Percentiles rank a stretch among this genome's conserved stretches.
These are phyloP conservation scores for Astragalus glycyphyllos DNA, from an alignment of 306 rosid species.

Conservation along the genomic window DNA sequence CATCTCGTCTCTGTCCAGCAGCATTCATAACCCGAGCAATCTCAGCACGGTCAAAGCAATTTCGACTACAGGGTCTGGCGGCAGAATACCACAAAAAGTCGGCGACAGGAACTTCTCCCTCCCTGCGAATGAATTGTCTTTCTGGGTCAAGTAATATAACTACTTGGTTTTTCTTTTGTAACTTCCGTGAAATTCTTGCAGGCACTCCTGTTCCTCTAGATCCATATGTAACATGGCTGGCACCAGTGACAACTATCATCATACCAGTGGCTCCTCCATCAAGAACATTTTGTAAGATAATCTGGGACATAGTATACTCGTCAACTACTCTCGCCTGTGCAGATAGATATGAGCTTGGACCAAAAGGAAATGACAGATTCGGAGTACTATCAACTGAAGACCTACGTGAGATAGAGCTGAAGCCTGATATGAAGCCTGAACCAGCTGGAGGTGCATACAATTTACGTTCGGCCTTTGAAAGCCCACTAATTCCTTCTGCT, in stretches of 20 bases:
- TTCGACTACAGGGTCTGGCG: slow-evolving; percentile 89
- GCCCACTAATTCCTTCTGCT: slow-evolving; percentile 89
- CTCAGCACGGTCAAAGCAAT: slow-evolving; percentile 97
- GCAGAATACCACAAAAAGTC: slow-evolving; percentile 98
- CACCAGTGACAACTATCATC: slow-evolving; percentile 90
- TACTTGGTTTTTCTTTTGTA: slow-evolving; percentile 90
- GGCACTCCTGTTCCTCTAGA: slow-evolving; percentile 91
- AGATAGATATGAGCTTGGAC: slow-evolving; percentile 89
- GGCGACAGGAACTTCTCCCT: slow-evolving; percentile 96
- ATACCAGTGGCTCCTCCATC: slow-evolving; percentile 74
- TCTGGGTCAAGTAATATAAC: slow-evolving; percentile 92
- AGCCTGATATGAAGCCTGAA: slow-evolving; percentile 91
- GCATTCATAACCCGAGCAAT: slow-evolving; percentile 99
- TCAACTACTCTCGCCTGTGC: slow-evolving; percentile 93
- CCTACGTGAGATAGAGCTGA: slow-evolving; percentile 66
- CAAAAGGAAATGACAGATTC: slow-evolving; percentile 69
- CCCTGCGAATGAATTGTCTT: slow-evolving; percentile 82
- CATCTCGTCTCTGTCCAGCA: slow-evolving; percentile 92
- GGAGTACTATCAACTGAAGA: slow-evolving; percentile 60
- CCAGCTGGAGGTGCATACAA: slow-evolving; percentile 91
- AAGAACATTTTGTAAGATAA: slow-evolving; percentile 63
- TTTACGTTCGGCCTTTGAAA: slow-evolving; percentile 81
- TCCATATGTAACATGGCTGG: slow-evolving; percentile 89
- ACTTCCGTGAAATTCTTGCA: slow-evolving; percentile 85
- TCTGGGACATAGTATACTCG: slow-evolving; percentile 83